Evolutionary conservation across 306 rosid species (phyloP).

Genomic region (Medicago lupulina): DNA sequence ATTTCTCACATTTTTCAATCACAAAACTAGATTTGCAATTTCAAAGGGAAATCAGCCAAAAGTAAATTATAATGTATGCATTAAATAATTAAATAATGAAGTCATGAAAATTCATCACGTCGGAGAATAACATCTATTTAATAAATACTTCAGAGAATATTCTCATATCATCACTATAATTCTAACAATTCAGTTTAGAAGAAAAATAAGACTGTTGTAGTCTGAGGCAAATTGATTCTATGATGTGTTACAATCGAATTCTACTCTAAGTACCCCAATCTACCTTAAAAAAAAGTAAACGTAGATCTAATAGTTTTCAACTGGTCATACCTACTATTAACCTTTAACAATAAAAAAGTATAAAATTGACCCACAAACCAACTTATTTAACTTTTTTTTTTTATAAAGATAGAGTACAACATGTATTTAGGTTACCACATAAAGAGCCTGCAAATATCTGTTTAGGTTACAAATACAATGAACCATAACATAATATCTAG

Average conservation of each 20-base stretch:
- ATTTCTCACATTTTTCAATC: constrained; percentile 4
- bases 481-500: not conserved
- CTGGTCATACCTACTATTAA: no score
- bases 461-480: not conserved
- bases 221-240: not conserved
- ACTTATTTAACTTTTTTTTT: not conserved
- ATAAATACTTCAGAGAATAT: not conserved
- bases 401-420: no score
- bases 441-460: not conserved
- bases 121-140: not conserved
- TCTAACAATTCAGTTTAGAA: not conserved
- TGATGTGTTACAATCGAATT: no score
- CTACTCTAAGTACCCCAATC: no score
- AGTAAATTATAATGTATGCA: not conserved
- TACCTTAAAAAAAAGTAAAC: no score
- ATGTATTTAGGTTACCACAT: not conserved
- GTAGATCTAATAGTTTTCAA: no score
- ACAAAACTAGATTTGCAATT: not conserved
- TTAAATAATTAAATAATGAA: not conserved
- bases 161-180: not conserved
- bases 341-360: no score
- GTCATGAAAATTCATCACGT: no score
- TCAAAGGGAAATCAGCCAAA: not conserved
- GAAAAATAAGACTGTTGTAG: not conserved
- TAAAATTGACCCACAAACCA: no score